Evolutionary conservation across 495 filamentous ascomycete genomes (phyloP).

Genomic region (Tuber indicum): DNA sequence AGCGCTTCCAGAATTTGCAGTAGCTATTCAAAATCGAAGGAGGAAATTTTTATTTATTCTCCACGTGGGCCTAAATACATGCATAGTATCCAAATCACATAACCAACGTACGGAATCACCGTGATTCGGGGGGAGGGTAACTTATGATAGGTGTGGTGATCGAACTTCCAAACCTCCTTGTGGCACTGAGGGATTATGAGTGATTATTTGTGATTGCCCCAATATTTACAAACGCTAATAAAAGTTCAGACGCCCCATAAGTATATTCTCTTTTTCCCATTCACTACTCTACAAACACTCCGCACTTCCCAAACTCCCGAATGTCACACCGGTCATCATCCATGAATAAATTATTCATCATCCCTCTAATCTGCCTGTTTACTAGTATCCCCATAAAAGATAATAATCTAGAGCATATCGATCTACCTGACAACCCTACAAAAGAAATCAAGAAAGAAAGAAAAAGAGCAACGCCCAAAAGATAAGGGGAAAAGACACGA

Average conservation of each 20-base stretch:
- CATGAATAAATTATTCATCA: background rate
- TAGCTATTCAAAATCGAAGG: too few species aligned
- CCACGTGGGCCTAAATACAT: too few species aligned
- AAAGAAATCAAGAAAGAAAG: background rate
- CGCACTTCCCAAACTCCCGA: background rate
- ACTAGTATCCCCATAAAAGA: background rate
- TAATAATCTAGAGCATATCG: background rate
- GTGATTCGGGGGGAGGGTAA: background rate
- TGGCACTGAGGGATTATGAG: background rate
- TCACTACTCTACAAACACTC: background rate
- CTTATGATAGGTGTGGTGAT: background rate
- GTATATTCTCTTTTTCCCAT: background rate
- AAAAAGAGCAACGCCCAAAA: conserved; percentile 1
- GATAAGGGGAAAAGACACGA: background rate
- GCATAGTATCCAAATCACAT: too few species aligned
- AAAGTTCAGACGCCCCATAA: background rate
- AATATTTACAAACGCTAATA: background rate
- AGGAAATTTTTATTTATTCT: too few species aligned
- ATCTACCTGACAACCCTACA: background rate
- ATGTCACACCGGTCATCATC: background rate
- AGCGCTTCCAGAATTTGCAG: too few species aligned
- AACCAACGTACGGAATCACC: background rate
- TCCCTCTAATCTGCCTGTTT: background rate
- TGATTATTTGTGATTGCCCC: background rate
- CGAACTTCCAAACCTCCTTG: background rate